phyloP scores from a whole-genome alignment of 306 rosid species.

The cucumber (Cucumis sativus) region Cucumber_9930_V3 NC_026659.2:22126501-22127000 shows the following conservation, averaged over 20 bases:
- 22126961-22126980: neutral
- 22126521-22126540: neutral
- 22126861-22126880: constrained; percentile 52
- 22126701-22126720: constrained; percentile 35
- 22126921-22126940: neutral
- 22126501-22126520: neutral
- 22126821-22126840: neutral
- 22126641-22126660: neutral
- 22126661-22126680: constrained; percentile 21
- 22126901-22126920: constrained; percentile 32
- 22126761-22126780: constrained; percentile 8
- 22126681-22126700: constrained; percentile 30
- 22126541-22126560: neutral
- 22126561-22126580: neutral
- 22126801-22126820: neutral
- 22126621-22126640: neutral
- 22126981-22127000: neutral
- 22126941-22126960: neutral
- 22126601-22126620: neutral
- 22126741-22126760: constrained; percentile 28
- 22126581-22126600: neutral
- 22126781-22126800: constrained; percentile 2
- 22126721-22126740: constrained; percentile 40
- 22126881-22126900: constrained; percentile 43
- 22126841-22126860: constrained; percentile 57